These are phyloP conservation scores for Capsicum rhomboideum DNA, from an alignment of 257 asterid genomes.

Conservation along the genomic window DNA sequence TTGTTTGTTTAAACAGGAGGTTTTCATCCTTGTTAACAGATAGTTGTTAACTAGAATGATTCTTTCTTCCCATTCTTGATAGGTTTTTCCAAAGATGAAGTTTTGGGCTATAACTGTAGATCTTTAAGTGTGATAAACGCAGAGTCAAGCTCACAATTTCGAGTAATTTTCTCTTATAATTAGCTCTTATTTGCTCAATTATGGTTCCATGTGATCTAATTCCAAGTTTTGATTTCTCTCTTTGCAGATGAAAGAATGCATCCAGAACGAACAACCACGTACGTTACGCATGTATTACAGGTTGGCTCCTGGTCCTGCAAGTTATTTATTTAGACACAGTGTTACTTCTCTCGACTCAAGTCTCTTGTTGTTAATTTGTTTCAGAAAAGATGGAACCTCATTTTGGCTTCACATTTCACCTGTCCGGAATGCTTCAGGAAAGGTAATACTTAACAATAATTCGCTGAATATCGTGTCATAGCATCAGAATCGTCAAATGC, in stretches of 20 bases:
- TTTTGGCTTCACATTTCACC: constrained; percentile 97
- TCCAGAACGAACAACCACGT: constrained; percentile 57
- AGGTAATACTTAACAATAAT: constrained; percentile 36
- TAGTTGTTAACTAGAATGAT: not conserved
- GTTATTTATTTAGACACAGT: not conserved
- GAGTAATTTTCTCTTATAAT: constrained; percentile 9
- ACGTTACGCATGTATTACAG: constrained; percentile 86
- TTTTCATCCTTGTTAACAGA: not conserved
- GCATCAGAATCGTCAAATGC: not conserved
- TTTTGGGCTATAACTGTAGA: constrained; percentile 77
- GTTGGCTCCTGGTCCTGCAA: constrained; percentile 25
- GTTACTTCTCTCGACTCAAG: not conserved
- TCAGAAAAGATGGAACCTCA: constrained; percentile 48
- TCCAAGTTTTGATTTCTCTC: not conserved
- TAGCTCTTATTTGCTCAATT: not conserved
- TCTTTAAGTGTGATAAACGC: constrained; percentile 61
- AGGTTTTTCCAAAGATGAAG: constrained; percentile 82
- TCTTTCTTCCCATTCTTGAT: not conserved
- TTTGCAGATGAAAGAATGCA: constrained; percentile 61
- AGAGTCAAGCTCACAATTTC: constrained; percentile 16
- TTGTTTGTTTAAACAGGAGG: not conserved
- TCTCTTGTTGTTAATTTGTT: not conserved
- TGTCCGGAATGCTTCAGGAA: constrained; percentile 76
- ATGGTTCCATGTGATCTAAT: not conserved
- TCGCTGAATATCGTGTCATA: not conserved